Base-by-base conservation (phyloP, 2,329 filamentous ascomycete species). In the Rutstroemia sp. region DNA sequence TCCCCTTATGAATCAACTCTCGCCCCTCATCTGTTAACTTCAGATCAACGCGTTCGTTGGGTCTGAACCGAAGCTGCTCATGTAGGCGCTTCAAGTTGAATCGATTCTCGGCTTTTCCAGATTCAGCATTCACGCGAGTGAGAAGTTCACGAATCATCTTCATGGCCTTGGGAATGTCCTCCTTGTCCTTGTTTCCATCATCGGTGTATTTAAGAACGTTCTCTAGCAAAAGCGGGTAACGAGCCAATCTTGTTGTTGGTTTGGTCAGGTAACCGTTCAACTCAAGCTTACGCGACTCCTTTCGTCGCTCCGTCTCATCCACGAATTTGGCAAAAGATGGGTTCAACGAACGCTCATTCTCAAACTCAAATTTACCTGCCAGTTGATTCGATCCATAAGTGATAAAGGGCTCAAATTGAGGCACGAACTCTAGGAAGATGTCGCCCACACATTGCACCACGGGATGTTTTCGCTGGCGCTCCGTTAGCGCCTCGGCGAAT, bases 191-290 rank as follows among this genome's bases (percentile, higher is more conserved):
- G 63, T 88, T 96, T 56, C 86, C 91, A 53, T 92, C 88, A 48
- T 92, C 87, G 0, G 92, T 96, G 69, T 92, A 88, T 70, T 97
- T 99, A 61, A 91, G 74, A 39, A 97, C 89, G 62, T 92, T 91
- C 65, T 97, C 94, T 16, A 99, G 77, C 12, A 99, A 77, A 39
- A 99, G 76, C 4, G 94, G 94, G 71, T 99, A 99, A 72, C 94
- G 84, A 44, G 94, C 94, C 66, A 99, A 76, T 75, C 94, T 84
- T 17, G 94, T 99, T 1, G 94, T 99, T 1, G 94, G 94, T 72
- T 99, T 99, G 8, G 94, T 99, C 52, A 99, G 78, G 69, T 99
- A 99, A 64, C 94, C 94, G 71, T 99, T 99, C 58, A 99, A 77
- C 72, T 99, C 94, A 48, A 99, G 78, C 73, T 99, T 99, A 61